Base-by-base conservation (phyloP, 176 grass and related monocot species). In the Avena sativa region DNA sequence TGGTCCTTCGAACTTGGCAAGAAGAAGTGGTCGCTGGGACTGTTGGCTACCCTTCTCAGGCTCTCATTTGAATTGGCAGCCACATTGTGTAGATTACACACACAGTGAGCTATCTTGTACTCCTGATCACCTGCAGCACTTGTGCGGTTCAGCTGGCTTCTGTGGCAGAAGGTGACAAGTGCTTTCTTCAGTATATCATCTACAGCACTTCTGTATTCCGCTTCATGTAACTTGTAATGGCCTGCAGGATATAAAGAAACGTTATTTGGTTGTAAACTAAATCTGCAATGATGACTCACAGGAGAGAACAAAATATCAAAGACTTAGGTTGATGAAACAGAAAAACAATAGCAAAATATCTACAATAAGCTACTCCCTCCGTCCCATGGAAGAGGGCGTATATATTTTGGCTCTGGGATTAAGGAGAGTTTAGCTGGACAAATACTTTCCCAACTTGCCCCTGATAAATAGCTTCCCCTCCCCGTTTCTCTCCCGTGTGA, bases 1-100 rank as follows among this genome's bases (percentile, higher is more conserved):
- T 83, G 74, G 69, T 90, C 88, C 66, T 83, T 85, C 7, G 91
- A 91, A 79, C 86, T 97, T 53, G 88, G 92, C 76, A 91, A 40
- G 89, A 86, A 94, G 85, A 94, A 92, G 71, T 97, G 94, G 82
- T 99, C 89, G 8, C 82, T 93, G 12, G 92, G 85, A 53, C 82
- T 76, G 72, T 90, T 88, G 51, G 79, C 85, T 58, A 93, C 87
- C 85, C 90, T 91, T 89, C 85, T 87, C 55, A 94, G 68, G 77
- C 89, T 99, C 83, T 94, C 89, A 80, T 92, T 99, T 76, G 94
- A 97, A 91, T 71, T 95, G 15, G 84, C 88, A 5, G 93, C 93
- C 12, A 34, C 92, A 57, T 91, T 86, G 86, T 91, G 96, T 56
- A 99, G 89, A 91, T 82, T 98, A 85, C 90, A 94, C 12, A 98